Evolutionary conservation across 2,329 filamentous ascomycete species (phyloP).

Genomic region (Diaporthe australafricana): DNA sequence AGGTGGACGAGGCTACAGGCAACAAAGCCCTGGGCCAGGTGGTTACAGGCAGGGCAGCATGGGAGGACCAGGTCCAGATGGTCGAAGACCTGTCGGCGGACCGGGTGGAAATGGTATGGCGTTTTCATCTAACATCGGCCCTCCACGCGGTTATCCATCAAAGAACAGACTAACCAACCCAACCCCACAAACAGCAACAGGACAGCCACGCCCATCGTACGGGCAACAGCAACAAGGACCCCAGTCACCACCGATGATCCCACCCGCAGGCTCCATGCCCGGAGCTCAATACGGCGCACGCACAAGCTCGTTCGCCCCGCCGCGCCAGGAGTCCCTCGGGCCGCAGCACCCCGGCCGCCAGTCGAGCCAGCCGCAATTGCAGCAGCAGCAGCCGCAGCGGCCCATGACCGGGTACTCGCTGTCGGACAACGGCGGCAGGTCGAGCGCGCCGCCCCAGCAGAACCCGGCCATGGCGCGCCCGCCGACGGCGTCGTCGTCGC

Average conservation of each 20-base stretch:
- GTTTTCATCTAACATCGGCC: slow-evolving; percentile 29
- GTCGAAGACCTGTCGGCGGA: slow-evolving; percentile 30
- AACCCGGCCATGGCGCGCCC: slow-evolving; percentile 36
- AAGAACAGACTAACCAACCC: slow-evolving; percentile 54
- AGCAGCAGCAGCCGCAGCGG: slow-evolving; percentile 11
- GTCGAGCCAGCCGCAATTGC: slow-evolving; percentile 28
- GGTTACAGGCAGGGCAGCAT: slow-evolving; percentile 38
- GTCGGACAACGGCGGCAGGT: slow-evolving; percentile 43
- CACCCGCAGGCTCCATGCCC: slow-evolving; percentile 36
- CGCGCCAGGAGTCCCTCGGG: slow-evolving; percentile 28
- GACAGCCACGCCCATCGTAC: slow-evolving; percentile 39
- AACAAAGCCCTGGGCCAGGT: slow-evolving; percentile 52
- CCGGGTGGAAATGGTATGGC: slow-evolving; percentile 37
- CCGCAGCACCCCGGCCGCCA: slow-evolving; percentile 20
- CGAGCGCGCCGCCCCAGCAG: slow-evolving; percentile 51
- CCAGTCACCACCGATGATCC: slow-evolving; percentile 41
- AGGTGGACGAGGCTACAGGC: slow-evolving; percentile 53
- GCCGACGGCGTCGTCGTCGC: slow-evolving; percentile 28
- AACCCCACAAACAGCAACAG: slow-evolving; percentile 44
- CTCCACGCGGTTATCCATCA: slow-evolving; percentile 47
- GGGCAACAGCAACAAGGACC: slow-evolving; percentile 8
- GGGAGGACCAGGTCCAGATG: slow-evolving; percentile 32
- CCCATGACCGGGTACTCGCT: slow-evolving; percentile 16
- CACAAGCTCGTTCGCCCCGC: neutral
- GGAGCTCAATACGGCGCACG: slow-evolving; percentile 40